Evolutionary conservation across 1,139 yeast species (phyloP), one percentile per base, ranked within the genome.

Genomic region (Candida labiduridarum): DNA sequence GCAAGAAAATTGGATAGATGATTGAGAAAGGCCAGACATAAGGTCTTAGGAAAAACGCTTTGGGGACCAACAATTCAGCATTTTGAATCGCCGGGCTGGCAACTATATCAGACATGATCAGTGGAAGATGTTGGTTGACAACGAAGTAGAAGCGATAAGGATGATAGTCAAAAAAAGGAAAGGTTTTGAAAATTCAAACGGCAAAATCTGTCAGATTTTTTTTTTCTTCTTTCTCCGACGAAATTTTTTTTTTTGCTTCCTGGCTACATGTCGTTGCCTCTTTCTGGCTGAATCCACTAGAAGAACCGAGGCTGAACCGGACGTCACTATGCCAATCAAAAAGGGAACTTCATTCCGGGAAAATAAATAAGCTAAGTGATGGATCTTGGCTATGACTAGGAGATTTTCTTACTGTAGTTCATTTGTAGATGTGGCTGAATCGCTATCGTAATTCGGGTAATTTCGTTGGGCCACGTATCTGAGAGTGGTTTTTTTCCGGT

Each of bases 11-110:
- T 10, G 97, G 97, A 65, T 94, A 94, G 44, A 90, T 70, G 48
- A 88, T 78, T 54, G 86, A 68, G 66, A 92, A 92, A 8, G 97
- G 97, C 79, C 90, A 83, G 25, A 88, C 86, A 63, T 90, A 92
- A 9, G 97, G 96, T 60, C 94, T 82, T 41, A 79, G 65, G 29
- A 82, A 52, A 45, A 79, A 54, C 33, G 87, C 74, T 62, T 83
- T 82, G 36, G 96, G 89, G 58, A 83, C 84, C 76, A 94, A 81
- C 63, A 92, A 80, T 64, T 85, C 79, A 41, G 94, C 87, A 52
- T 73, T 77, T 63, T 76, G 78, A 54, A 87, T 80, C 53, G 85
- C 79, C 44, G 87, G 82, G 61, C 83, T 80, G 62, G 75, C 73
- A 50, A 81, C 84, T 52, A 79, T 58, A 49, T 65, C 68, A 43